Conservation (phyloP, 164 flowering plant genomes). For the Santalum album region DNA sequence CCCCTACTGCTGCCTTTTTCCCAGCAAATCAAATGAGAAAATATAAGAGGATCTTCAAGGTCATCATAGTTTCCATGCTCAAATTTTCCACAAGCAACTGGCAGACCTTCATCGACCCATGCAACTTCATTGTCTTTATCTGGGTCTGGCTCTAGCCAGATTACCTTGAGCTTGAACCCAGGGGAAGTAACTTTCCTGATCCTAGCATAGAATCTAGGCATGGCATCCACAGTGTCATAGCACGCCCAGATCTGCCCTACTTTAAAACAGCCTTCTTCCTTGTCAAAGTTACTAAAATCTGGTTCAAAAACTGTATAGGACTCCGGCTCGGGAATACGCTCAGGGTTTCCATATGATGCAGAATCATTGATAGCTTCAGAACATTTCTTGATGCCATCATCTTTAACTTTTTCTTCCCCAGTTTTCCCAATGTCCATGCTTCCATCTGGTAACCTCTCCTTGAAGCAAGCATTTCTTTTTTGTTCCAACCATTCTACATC, state of each 20-base stretch:
- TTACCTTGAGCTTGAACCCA: slow-evolving; percentile 45
- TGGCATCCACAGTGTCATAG: slow-evolving; percentile 62
- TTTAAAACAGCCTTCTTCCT: slow-evolving; percentile 30
- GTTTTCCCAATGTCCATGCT: slow-evolving; percentile 6
- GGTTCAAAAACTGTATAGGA: slow-evolving; percentile 37
- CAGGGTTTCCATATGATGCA: slow-evolving; percentile 9
- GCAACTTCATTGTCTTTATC: slow-evolving; percentile 26
- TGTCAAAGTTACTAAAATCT: slow-evolving; percentile 64
- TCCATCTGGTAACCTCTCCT: slow-evolving; percentile 16
- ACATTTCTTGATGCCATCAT: slow-evolving; percentile 2
- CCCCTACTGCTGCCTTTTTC: slow-evolving; percentile 16
- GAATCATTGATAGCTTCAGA: slow-evolving; percentile 8
- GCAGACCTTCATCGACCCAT: slow-evolving; percentile 41
- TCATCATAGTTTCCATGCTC: slow-evolving; percentile 24
- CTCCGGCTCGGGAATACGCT: no score
- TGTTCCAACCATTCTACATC: slow-evolving; percentile 9
- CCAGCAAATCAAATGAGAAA: slow-evolving; percentile 50
- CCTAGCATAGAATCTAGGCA: slow-evolving; percentile 89
- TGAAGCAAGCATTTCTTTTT: slow-evolving; percentile 6
- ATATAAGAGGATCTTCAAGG: slow-evolving; percentile 30
- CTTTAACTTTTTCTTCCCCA: slow-evolving; percentile 3
- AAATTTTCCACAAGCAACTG: slow-evolving; percentile 65
- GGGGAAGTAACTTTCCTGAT: slow-evolving; percentile 37
- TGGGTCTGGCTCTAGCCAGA: slow-evolving; percentile 72
- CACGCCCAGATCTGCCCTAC: slow-evolving; percentile 76